These are phyloP conservation scores for Daldinia vernicosa DNA, from an alignment of 495 filamentous ascomycete species.

Conservation along the genomic window DNA sequence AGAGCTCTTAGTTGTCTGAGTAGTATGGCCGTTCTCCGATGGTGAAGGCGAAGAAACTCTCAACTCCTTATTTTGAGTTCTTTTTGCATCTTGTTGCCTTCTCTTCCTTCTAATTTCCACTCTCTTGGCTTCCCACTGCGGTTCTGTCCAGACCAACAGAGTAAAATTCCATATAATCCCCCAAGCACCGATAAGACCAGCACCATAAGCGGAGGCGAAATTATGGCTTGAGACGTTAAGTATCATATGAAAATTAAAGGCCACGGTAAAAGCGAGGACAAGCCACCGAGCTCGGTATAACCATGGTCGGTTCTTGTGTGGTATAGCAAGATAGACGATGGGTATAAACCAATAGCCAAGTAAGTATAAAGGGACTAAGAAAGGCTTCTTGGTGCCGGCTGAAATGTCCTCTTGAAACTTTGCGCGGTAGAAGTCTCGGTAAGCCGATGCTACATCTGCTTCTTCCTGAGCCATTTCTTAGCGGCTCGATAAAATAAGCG, in stretches of 20 bases:
- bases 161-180: constrained; percentile 69
- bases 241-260: constrained; percentile 54
- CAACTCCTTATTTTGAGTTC: background rate
- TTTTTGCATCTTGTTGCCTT: constrained; percentile 41
- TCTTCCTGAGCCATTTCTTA: constrained; percentile 27
- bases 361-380: constrained; percentile 65
- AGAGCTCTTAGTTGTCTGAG: background rate
- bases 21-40: background rate
- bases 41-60: background rate
- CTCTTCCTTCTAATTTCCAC: constrained; percentile 63
- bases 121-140: constrained; percentile 72
- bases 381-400: constrained; percentile 58
- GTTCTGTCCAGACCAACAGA: constrained; percentile 70
- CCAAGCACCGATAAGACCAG: constrained; percentile 73
- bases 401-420: constrained; percentile 34
- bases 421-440: constrained; percentile 40
- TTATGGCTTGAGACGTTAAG: constrained; percentile 61
- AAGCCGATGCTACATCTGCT: constrained; percentile 32
- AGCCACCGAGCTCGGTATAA: constrained; percentile 61
- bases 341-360: constrained; percentile 60
- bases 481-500: constrained; percentile 1
- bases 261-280: constrained; percentile 57
- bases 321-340: constrained; percentile 66
- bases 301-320: constrained; percentile 60
- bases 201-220: constrained; percentile 70